A percentile compares a stretch with the other conserved stretches of the same genome.
Conservation (phyloP, 78 protist species). For the Creolimax fragrantissima region DNA sequence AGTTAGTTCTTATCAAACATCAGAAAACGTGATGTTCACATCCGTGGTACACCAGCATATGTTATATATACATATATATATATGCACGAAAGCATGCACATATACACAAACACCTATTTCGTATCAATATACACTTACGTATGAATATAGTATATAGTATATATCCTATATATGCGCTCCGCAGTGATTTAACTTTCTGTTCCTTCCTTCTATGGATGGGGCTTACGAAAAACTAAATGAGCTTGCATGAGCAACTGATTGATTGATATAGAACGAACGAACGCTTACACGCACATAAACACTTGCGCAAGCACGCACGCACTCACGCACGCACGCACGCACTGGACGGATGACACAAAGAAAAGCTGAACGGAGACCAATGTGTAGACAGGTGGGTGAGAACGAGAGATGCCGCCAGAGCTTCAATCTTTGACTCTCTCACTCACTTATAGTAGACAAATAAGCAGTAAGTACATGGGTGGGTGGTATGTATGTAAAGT, state of each 20-base stretch:
- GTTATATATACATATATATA: background rate
- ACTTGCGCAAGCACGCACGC: background rate
- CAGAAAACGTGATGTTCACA: too few relatives aligned
- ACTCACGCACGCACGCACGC: background rate
- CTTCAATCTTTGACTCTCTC: too few relatives aligned
- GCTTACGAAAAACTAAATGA: background rate
- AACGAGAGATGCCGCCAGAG: too few relatives aligned
- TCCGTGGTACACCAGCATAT: too few relatives aligned
- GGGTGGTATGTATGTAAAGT: too few relatives aligned
- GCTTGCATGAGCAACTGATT: background rate
- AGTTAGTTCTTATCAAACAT: too few relatives aligned
- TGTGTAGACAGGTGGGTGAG: too few relatives aligned
- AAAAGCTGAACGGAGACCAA: too few relatives aligned
- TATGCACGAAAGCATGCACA: background rate
- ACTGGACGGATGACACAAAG: background rate
- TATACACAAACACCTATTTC: background rate
- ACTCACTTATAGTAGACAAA: too few relatives aligned
- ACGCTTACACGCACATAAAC: background rate
- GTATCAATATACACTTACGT: background rate
- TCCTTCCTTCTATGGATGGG: background rate
- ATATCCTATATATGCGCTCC: background rate
- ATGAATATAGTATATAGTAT: background rate
- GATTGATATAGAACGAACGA: background rate
- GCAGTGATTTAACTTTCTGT: background rate
- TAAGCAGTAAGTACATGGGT: too few relatives aligned